Percentiles rank a stretch among this genome's conserved stretches.
Evolutionary conservation across 768 basidiomycete species (phyloP).

Genomic region (Holtermannia corniformis): DNA sequence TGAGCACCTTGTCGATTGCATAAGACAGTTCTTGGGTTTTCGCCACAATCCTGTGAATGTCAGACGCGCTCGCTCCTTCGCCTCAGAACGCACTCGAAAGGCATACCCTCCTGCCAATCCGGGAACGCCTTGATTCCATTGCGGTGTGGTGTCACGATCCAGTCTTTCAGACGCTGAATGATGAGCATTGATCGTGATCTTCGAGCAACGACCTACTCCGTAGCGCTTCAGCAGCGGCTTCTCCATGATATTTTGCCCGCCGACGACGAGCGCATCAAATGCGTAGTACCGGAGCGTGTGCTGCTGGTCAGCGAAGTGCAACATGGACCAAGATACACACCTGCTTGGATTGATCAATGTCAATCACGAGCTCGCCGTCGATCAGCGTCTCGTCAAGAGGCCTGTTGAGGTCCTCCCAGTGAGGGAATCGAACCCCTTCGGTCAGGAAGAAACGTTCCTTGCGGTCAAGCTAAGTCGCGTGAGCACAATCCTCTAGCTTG

Average conservation of each 20-base stretch:
- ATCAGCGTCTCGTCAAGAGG: slow-evolving; percentile 71
- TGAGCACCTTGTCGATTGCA: slow-evolving; percentile 73
- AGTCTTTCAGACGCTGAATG: slow-evolving; percentile 67
- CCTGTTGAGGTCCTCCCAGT: slow-evolving; percentile 59
- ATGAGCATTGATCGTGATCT: background rate
- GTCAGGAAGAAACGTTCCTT: slow-evolving; percentile 75
- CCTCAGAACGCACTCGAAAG: slow-evolving; percentile 74
- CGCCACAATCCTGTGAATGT: slow-evolving; percentile 57
- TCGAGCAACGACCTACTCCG: slow-evolving; percentile 52
- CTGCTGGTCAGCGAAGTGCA: too few relatives aligned
- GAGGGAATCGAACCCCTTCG: slow-evolving; percentile 75
- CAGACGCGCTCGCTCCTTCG: too few relatives aligned
- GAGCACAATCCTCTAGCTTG: background rate
- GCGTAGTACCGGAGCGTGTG: slow-evolving; percentile 71
- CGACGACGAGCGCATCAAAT: slow-evolving; percentile 85
- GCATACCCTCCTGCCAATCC: slow-evolving; percentile 53
- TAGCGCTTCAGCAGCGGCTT: slow-evolving; percentile 76
- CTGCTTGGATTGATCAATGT: slow-evolving; percentile 69
- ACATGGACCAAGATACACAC: slow-evolving; percentile 50
- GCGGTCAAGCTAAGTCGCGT: slow-evolving; percentile 67
- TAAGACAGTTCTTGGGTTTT: slow-evolving; percentile 85
- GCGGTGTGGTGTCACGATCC: slow-evolving; percentile 71
- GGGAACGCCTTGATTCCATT: slow-evolving; percentile 63
- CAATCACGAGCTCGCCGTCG: slow-evolving; percentile 89
- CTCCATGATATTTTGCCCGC: slow-evolving; percentile 78